phyloP scores from a whole-genome alignment of 352 stramenopile genomes.

The Phytophthora macrochlamydospora region DNA sequence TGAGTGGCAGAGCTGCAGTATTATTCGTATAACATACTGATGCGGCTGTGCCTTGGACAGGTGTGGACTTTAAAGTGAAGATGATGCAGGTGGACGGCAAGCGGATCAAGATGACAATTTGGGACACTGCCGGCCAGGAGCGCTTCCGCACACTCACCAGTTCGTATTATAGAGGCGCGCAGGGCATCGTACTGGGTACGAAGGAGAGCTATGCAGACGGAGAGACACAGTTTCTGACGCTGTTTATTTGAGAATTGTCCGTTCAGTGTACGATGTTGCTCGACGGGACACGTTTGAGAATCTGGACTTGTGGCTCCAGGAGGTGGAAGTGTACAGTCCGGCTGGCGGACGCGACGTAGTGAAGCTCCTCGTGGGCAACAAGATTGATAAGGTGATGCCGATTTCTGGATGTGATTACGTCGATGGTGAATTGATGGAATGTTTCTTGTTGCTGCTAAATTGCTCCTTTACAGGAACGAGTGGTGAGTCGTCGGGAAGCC shows the following conservation, averaged over 20 bases:
- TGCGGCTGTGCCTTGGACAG: slow-evolving; percentile 24
- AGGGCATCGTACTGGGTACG: slow-evolving; percentile 95
- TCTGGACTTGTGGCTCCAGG: slow-evolving; percentile 97
- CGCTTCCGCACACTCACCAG: slow-evolving; percentile 97
- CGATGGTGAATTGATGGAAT: too few species aligned
- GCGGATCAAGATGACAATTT: slow-evolving; percentile 98
- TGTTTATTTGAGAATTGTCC: not conserved
- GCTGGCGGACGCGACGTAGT: slow-evolving; percentile 95
- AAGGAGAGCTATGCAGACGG: slow-evolving; percentile 6
- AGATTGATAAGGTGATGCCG: slow-evolving; percentile 87
- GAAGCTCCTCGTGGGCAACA: slow-evolving; percentile 98
- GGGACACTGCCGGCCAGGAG: slow-evolving; percentile 98
- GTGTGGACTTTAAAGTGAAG: slow-evolving; percentile 98
- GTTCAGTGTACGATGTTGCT: slow-evolving; percentile 95
- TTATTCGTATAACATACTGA: slow-evolving; percentile 23
- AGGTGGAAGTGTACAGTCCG: slow-evolving; percentile 97
- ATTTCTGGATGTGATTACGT: too few species aligned
- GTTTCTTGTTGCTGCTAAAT: too few species aligned
- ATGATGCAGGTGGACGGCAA: slow-evolving; percentile 96
- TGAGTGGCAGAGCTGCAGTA: slow-evolving; percentile 26
- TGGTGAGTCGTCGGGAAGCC: slow-evolving; percentile 93
- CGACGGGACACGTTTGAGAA: slow-evolving; percentile 98
- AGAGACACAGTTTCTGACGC: not conserved
- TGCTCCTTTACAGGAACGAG: slow-evolving; percentile 76
- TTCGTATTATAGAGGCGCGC: slow-evolving; percentile 97